Percentiles rank a stretch among this genome's conserved stretches.
These are phyloP conservation scores for Sphagnum magellanicum DNA, from an alignment of 228 moss, liverwort and hornwort genomes.

Conservation along the genomic window DNA sequence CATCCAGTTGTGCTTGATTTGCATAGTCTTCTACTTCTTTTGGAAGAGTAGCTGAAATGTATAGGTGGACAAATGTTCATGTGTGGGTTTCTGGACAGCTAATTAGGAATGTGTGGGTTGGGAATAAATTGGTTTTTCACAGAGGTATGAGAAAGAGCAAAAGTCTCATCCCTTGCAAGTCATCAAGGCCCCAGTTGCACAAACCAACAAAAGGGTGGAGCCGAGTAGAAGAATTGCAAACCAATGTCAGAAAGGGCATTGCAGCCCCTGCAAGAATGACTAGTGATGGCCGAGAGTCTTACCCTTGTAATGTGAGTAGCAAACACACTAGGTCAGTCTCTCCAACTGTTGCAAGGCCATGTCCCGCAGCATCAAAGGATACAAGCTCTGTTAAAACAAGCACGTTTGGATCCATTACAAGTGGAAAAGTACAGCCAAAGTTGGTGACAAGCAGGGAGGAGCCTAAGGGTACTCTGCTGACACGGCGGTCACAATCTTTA, in stretches of 20 bases:
- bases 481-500: slow-evolving; percentile 11
- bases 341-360: slow-evolving; percentile 11
- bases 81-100: too few relatives aligned
- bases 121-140: too few relatives aligned
- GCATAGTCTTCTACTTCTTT: too few relatives aligned
- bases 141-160: too few relatives aligned
- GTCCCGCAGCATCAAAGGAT: not conserved
- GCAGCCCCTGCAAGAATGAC: slow-evolving; percentile 32
- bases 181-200: slow-evolving; percentile 15
- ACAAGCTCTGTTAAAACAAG: slow-evolving; percentile 14
- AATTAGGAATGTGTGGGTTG: too few relatives aligned
- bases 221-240: slow-evolving; percentile 19
- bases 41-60: too few relatives aligned
- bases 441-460: slow-evolving; percentile 12
- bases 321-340: slow-evolving; percentile 22
- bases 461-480: slow-evolving; percentile 5
- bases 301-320: slow-evolving; percentile 10
- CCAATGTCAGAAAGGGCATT: slow-evolving; percentile 31
- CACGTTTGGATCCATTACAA: slow-evolving; percentile 22
- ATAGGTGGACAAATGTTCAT: too few relatives aligned
- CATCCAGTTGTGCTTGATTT: too few relatives aligned
- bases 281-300: slow-evolving; percentile 20
- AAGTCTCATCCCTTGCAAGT: too few relatives aligned
- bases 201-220: slow-evolving; percentile 14
- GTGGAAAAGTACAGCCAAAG: slow-evolving; percentile 15